Base-by-base conservation (phyloP, 2,329 filamentous ascomycete species). In the Paramyrothecium roridum region DNA sequence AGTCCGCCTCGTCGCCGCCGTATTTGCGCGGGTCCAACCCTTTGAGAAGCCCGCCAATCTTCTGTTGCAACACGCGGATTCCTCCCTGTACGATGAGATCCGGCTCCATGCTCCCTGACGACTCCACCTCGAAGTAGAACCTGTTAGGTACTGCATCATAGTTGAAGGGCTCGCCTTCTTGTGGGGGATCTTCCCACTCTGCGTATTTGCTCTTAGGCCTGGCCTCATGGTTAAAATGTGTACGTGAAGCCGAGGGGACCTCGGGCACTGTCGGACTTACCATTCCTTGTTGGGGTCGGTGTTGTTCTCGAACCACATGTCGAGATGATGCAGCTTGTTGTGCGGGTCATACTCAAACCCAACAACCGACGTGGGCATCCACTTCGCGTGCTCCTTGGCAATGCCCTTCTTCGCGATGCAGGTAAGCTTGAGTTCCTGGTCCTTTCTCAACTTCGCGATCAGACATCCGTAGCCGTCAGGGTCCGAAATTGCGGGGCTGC, bases 351-450 rank as follows among this genome's bases (percentile, higher is more conserved):
- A 99, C 74, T 99, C 95, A 70, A 99, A 99, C 22, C 91, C 93
- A 45, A 99, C 87, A 3, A 95, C 95, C 45, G 92, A 84, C 37
- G 90, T 93, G 2, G 95, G 93, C 66, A 91, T 90, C 95, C 95
- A 99, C 74, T 99, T 99, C 11, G 95, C 91, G 74, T 99, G 95
- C 73, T 99, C 95, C 80, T 99, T 99, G 40, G 93, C 93, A 61
- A 98, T 98, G 1, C 95, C 95, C 81, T 98, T 98, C 81, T 96
- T 97, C 52, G 93, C 95, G 61, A 97, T 89, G 70, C 93, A 98
- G 58, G 85, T 90, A 68, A 99, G 84, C 71, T 91, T 88, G 57
- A 99, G 77, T 73, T 96, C 92, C 75, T 99, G 95, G 2, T 89
- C 91, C 67, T 88, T 89, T 56, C 93, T 83, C 68, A 99, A 77